These are phyloP conservation scores for Zygoascus hellenicus DNA, from an alignment of 1,139 yeast species.

Conservation along the genomic window DNA sequence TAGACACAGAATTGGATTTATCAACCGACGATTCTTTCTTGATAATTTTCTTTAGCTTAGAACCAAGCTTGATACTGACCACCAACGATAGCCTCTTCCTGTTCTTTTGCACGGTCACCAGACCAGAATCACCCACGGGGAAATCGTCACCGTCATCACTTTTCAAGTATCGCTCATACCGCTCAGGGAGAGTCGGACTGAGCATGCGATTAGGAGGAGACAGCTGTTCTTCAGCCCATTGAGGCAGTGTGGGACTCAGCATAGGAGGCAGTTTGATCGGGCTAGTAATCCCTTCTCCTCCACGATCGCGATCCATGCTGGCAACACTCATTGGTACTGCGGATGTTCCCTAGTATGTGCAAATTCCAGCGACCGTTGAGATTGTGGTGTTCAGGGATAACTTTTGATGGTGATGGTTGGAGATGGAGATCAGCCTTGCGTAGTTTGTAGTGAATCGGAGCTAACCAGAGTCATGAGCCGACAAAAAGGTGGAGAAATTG, in stretches of 20 bases:
- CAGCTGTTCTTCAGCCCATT: conserved; percentile 25
- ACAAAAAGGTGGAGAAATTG: too few species aligned
- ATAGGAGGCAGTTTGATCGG: conserved; percentile 34
- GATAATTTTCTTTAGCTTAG: not conserved
- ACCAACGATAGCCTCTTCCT: conserved; percentile 16
- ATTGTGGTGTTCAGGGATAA: too few species aligned
- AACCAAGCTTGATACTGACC: conserved; percentile 17
- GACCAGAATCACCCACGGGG: conserved; percentile 2
- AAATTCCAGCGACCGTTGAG: too few species aligned
- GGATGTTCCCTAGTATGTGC: too few species aligned
- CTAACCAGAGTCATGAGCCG: too few species aligned
- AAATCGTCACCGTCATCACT: conserved; percentile 5
- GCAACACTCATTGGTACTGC: too few species aligned
- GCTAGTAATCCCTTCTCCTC: not conserved
- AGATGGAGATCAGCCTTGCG: too few species aligned
- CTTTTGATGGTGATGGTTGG: too few species aligned
- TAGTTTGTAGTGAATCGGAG: too few species aligned
- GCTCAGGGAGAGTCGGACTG: conserved; percentile 32
- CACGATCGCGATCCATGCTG: too few species aligned
- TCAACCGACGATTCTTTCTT: not conserved
- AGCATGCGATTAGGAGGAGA: conserved; percentile 27
- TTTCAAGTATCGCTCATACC: conserved; percentile 19
- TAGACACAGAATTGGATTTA: not conserved
- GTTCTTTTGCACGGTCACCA: not conserved
- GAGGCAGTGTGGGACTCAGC: conserved; percentile 34